Conservation (phyloP, 2,329 filamentous ascomycete genomes). For the Stagonosporopsis chrysanthemi region DNA sequence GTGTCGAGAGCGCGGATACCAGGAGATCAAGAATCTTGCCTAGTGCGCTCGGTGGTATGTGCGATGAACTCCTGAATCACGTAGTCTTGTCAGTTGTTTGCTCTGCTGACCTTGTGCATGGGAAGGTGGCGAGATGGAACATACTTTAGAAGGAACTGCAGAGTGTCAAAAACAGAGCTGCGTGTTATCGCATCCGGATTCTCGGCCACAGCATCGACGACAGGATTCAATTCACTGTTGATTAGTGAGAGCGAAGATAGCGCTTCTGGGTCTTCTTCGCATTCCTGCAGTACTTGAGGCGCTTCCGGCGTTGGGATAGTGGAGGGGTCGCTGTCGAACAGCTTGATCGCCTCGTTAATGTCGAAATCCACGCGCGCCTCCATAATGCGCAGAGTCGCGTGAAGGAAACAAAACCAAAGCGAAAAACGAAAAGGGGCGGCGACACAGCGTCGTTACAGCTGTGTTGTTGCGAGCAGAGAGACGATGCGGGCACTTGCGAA, state of each 20-base stretch:
- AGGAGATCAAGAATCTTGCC: conserved; percentile 94
- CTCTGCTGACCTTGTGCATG: conserved; percentile 29
- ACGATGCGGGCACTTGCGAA: conserved; percentile 18
- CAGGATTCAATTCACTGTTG: conserved; percentile 86
- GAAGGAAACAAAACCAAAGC: conserved; percentile 17
- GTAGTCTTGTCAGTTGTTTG: conserved; percentile 66
- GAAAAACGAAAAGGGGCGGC: conserved; percentile 25
- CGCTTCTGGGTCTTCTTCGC: conserved; percentile 88
- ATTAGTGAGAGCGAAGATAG: conserved; percentile 77
- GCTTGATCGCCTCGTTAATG: conserved; percentile 94
- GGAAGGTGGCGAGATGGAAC: conserved; percentile 61
- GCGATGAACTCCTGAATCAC: conserved; percentile 78
- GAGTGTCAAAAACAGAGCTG: conserved; percentile 82
- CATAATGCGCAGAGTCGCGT: conserved; percentile 61
- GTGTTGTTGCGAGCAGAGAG: conserved; percentile 21
- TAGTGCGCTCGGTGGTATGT: conserved; percentile 80
- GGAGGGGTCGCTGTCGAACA: conserved; percentile 92
- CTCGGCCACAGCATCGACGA: conserved; percentile 90
- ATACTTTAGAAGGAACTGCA: conserved; percentile 97
- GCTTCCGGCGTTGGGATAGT: conserved; percentile 86
- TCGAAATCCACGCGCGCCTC: conserved; percentile 78
- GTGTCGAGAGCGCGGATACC: conserved; percentile 82
- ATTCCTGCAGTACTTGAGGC: conserved; percentile 81
- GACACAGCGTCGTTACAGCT: conserved; percentile 25
- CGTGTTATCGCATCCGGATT: conserved; percentile 87